Evolutionary conservation across 1,284 basidiomycete species (phyloP), one percentile per base, ranked within the genome.

Genomic region (Sanghuangporus baumii): DNA sequence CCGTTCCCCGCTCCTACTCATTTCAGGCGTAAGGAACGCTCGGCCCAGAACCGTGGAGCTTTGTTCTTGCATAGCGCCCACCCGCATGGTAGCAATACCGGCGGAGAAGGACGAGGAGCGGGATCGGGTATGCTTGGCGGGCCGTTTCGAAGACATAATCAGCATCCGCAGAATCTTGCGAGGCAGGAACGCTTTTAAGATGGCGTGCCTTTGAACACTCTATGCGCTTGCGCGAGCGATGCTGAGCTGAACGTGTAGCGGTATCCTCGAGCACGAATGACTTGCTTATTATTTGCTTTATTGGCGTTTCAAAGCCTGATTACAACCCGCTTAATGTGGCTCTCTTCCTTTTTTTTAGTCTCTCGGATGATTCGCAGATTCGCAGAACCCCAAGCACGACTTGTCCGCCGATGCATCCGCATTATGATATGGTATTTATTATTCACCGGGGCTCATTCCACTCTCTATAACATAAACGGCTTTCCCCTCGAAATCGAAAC

Each of bases 1-100:
- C 86, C 87, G 5, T 94, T 94, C 75, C 92, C 92, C 1, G 77
- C 85, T 37, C 86, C 90, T 37, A 91, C 89, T 7, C 88, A 91
- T 70, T 79, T 89, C 48, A 76, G 85, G 46, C 79, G 89, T 68
- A 91, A 91, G 72, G 89, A 91, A 72, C 81, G 89, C 11, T 89
- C 87, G 66, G 86, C 85, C 23, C 81, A 83, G 68, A 91, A 91
- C 69, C 83, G 88, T 34, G 88, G 87, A 2, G 82, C 86, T 23
- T 72, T 91, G 43, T 90, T 82, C 69, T 83, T 81, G 46, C 82
- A 54, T n/a, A 38, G 48, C 7, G 58, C 56, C 6, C 38, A 50
- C 26, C 20, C 26, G 16, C n/a, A 38, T 37, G 41, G 31, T 20
- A 26, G 48, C 23, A 48, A 31, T 47, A 14, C 23, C 14, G 46